Conservation (phyloP, 371 early-diverging fungal genomes). For the Syncephalis fuscata region DNA sequence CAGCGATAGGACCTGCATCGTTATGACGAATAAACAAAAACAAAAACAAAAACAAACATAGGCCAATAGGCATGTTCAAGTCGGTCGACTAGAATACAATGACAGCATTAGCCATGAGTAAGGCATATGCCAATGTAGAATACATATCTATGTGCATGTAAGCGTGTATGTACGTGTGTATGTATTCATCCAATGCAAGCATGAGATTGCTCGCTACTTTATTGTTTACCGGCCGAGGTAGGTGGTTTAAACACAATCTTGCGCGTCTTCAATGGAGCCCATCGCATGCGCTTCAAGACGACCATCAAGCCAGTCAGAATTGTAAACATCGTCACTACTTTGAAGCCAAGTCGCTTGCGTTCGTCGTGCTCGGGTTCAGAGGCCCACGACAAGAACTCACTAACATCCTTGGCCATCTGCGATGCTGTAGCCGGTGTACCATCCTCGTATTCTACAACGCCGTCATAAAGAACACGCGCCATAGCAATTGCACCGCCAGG, state of each 20-base stretch:
- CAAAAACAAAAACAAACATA: too few species aligned
- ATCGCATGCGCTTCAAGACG: constrained; percentile 61
- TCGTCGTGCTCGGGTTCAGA: constrained; percentile 95
- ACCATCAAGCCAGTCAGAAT: constrained; percentile 27
- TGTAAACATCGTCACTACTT: constrained; percentile 53
- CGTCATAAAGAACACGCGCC: constrained; percentile 90
- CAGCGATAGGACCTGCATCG: too few species aligned
- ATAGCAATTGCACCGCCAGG: constrained; percentile 97
- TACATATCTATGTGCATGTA: too few species aligned
- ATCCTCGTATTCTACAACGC: constrained; percentile 92
- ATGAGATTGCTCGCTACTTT: too few species aligned
- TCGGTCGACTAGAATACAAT: too few species aligned
- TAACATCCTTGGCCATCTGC: constrained; percentile 95
- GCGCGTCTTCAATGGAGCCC: constrained; percentile 59
- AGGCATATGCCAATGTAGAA: too few species aligned
- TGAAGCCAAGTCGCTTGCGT: constrained; percentile 90
- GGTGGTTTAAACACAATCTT: constrained; percentile 50
- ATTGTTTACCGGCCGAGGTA: too few species aligned
- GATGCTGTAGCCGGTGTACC: constrained; percentile 94
- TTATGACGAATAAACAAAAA: too few species aligned
- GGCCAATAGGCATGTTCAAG: too few species aligned
- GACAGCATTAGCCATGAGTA: too few species aligned
- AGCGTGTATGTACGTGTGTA: too few species aligned
- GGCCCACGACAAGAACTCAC: constrained; percentile 87
- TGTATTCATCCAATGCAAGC: too few species aligned